Conservation (phyloP, 805 yeast species). For the Saturnispora ahearnii region DNA sequence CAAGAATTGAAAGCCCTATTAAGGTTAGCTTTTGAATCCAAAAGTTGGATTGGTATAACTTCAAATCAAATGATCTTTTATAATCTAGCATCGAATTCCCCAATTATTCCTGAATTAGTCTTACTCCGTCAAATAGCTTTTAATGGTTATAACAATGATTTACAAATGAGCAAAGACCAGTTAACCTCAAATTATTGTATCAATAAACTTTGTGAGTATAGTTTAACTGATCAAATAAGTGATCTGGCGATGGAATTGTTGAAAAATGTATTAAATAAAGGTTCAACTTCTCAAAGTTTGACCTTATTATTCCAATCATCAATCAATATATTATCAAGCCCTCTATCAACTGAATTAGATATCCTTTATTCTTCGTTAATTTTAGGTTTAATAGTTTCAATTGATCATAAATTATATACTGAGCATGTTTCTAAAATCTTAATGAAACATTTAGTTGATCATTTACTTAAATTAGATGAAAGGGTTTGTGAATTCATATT, state of each 20-base stretch:
- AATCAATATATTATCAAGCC: not conserved
- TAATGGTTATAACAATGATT: not conserved
- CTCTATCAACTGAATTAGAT: not conserved
- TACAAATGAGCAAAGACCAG: not conserved
- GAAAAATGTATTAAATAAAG: not conserved
- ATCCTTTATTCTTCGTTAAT: conserved; percentile 7
- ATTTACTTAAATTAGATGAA: conserved; percentile 6
- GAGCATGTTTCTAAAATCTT: not conserved
- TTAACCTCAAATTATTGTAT: not conserved
- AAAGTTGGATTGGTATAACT: conserved; percentile 3
- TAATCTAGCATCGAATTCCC: not conserved
- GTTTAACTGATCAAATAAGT: not conserved
- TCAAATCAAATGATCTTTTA: not conserved
- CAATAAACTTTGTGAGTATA: conserved; percentile 1
- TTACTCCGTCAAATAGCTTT: not conserved
- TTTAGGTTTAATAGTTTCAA: conserved; percentile 9
- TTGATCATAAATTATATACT: conserved; percentile 3
- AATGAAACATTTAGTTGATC: conserved; percentile 1
- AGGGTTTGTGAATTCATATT: conserved; percentile 7
- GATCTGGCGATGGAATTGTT: conserved; percentile 1
- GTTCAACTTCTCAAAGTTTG: not conserved
- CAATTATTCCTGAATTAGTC: not conserved
- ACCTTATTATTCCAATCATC: not conserved
- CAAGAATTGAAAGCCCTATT: not conserved
- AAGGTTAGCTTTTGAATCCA: not conserved